Base-by-base conservation (phyloP, 805 yeast genomes). In the Komagataella mondaviorum region DNA sequence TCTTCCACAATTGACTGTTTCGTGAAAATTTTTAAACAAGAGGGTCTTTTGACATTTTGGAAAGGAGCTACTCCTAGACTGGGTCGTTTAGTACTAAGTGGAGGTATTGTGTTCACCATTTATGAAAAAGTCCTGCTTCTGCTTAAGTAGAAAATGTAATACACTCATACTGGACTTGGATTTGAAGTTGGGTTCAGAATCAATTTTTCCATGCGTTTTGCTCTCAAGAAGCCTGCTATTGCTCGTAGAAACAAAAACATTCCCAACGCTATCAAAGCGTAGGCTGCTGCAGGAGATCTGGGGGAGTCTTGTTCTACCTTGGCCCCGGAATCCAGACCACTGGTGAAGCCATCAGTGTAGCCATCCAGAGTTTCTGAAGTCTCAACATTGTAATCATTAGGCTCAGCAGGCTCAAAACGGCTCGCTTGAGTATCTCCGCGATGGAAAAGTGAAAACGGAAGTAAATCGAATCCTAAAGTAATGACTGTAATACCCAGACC, bases 31-130 rank as follows among this genome's bases (percentile, higher is more conserved):
- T 84, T 85, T 66, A 83, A 71, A 61, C 84, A 91, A 51, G 99
- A 91, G 69, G 99, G 99, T 7, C 69, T 90, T 56, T 70, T 78
- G 61, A 85, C 96, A 4, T 88, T 89, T 69, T 91, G 99, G 99
- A 88, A 88, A 68, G 99, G 99, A 55, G 96, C 98, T 43, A 93
- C 98, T 2, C 98, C 99, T 48, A 77, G 99, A 63, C 72, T 91
- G 55, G 98, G 98, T 5, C 79, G 99, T 60, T 75, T 91, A 63
- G 80, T 90, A 43, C 75, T 91, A 62, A 85, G 96, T 68, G 99
- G 99, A 55, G 99, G 99, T 60, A 91, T 91, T 57, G 97, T 93
- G 24, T 91, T 91, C 70, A 93, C 98, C 18, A 87, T 93, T 52
- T 91, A 91, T 66, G 99, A 91, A 65, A 87, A 89, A 69, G 84